Base-by-base conservation (phyloP, 352 stramenopile species). In the Pythium folliculosum region DNA sequence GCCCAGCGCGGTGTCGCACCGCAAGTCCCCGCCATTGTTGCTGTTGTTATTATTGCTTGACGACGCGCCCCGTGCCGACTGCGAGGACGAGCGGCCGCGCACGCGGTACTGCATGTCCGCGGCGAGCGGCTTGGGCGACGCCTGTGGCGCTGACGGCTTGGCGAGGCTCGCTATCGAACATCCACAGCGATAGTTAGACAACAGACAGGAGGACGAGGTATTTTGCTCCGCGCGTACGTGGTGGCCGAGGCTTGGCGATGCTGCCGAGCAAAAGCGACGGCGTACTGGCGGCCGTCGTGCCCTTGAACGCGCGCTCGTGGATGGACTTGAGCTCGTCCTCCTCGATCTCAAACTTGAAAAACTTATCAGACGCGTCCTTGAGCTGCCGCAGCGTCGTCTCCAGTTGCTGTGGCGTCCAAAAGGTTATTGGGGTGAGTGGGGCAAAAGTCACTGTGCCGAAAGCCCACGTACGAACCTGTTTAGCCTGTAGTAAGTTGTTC, bases 311-410 rank as follows among this genome's bases (percentile, higher is more conserved):
- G 4, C 73, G 69, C 14, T 78, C 59, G 69, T 94, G 74, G 56
- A 92, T 90, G 35, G 65, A 43, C 63, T 93, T 89, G 52, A 97
- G 82, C 60, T 97, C 88, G 55, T 97, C 90, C 72, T 98, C 91
- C 71, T 98, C 92, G 49, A 98, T 97, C 66, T 98, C 91, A 74
- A 97, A 98, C 65, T 87, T 84, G 69, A 98, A 98, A 67, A 98
- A 98, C 14, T 82, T 77, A 60, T 95, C 83, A 0, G 82, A 91
- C 0, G 82, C 84, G 21, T 93, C 86, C 69, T 90, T 91, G 3
- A 95, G 67, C 53, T 92, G 86, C 19, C 68, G 69, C 30, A 95
- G 51, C 1, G 82, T 84, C 16, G 38, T 76, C 67, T 94, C 83
- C 32, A 95, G 66, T 75, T 88, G 79, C 84, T 67, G 44, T 40